phyloP scores from a whole-genome alignment of 129 eudicot species.

The Dittrichia graveolens region DNA sequence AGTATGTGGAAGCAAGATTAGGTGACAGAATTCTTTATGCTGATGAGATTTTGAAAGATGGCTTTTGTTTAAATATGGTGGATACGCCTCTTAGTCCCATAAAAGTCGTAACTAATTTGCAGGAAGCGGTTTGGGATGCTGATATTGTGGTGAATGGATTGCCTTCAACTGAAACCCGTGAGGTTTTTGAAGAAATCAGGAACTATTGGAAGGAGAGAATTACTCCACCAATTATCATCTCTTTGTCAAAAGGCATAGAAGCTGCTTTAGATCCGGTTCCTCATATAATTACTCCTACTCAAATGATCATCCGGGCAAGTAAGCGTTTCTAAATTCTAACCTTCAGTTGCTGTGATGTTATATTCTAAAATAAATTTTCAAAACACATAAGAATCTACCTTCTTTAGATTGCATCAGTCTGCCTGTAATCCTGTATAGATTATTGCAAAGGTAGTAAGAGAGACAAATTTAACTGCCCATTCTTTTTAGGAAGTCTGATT shows the following conservation, averaged over 20 bases:
- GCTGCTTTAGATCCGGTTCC: conserved; percentile 82
- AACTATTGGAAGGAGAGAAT: conserved; percentile 87
- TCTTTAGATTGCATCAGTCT: conserved; percentile 5
- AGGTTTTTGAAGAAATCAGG: conserved; percentile 70
- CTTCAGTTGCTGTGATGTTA: neutral
- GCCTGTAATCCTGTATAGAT: neutral
- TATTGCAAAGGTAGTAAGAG: neutral
- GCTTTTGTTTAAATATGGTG: conserved; percentile 66
- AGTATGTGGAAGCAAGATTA: conserved; percentile 61
- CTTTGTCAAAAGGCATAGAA: conserved; percentile 93
- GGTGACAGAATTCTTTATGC: conserved; percentile 66
- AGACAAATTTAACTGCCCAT: neutral
- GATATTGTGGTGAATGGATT: conserved; percentile 65
- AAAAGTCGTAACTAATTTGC: conserved; percentile 68
- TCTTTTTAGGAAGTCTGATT: neutral
- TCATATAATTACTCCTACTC: conserved; percentile 86
- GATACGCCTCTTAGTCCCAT: conserved; percentile 64
- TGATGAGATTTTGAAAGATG: conserved; percentile 66
- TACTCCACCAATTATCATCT: conserved; percentile 63
- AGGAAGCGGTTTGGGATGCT: conserved; percentile 79
- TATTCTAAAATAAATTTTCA: neutral
- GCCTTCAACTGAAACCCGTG: conserved; percentile 66
- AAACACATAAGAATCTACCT: conserved; percentile 11
- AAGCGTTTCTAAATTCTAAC: conserved; percentile 28
- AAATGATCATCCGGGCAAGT: conserved; percentile 85